Base-by-base conservation (phyloP, 306 rosid species). In the Medicago ruthenica region DNA sequence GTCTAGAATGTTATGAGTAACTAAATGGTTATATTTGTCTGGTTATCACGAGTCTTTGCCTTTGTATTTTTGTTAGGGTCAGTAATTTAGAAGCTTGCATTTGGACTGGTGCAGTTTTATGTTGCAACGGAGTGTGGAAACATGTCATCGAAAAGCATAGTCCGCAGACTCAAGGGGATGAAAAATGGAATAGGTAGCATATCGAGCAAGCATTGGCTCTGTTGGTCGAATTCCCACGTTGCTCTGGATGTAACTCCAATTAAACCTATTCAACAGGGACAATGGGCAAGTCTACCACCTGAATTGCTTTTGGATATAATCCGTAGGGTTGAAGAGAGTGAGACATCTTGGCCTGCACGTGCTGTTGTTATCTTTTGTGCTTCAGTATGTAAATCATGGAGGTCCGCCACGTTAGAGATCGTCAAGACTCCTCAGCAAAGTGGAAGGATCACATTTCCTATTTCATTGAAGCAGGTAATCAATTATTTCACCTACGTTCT, bases 391-490 rank as follows among this genome's bases (percentile, higher is more conserved):
- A 87, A 85, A 82, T 84, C 92, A 0, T 91, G 97, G 97, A 89
- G 94, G 80, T 79, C 71, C 48, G 58, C 86, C 65, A 81, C 87
- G 0, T 81, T 71, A 72, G 94, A 81, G 85, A 83, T 87, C 8
- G 80, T 89, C 69, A 80, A 81, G 74, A 81, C 91, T 76, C 95
- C 92, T 15, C 92, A 91, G 76, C 88, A 86, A 76, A 86, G 89
- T 79, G 97, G 97, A 76, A 86, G 82, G 89, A 74, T 91, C 44
- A 91, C 97, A 42, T 91, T 90, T 82, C 96, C 97, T 40, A 86
- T 92, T 84, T 92, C 97, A 22, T 61, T 92, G 86, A 90, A 88
- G 83, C 97, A 88, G 87, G 97, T 89, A 62, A 40, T 27, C 7
- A 40, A 60, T 67, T 36, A n/a, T 8, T 36, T 45, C 37, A 18